Evolutionary conservation across 306 rosid species (phyloP).

Genomic region (Purshia tridentata): DNA sequence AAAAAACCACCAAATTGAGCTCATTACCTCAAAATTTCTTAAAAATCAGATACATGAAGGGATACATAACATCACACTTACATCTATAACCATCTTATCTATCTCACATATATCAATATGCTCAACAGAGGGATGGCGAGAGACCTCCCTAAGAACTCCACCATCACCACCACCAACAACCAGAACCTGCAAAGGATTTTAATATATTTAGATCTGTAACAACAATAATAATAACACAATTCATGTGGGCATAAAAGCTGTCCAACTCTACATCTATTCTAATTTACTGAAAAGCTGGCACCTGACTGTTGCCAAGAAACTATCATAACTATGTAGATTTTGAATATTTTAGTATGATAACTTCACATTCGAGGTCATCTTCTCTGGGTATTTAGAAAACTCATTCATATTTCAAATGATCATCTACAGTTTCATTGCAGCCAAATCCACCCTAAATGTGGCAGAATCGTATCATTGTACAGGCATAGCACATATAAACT

Average conservation of each 20-base stretch:
- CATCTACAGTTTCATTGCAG: neutral
- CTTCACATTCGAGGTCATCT: no score
- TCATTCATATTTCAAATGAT: neutral
- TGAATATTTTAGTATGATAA: neutral
- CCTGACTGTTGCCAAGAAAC: neutral
- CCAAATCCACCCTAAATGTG: neutral
- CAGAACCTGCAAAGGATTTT: slow-evolving; percentile 58
- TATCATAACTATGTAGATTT: neutral
- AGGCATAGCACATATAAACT: neutral
- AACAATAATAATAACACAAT: neutral
- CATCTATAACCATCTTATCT: slow-evolving; percentile 96
- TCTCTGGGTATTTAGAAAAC: neutral
- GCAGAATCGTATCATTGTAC: neutral
- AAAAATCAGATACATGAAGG: slow-evolving; percentile 9
- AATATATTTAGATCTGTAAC: neutral
- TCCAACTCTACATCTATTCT: neutral
- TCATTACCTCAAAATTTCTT: slow-evolving; percentile 11
- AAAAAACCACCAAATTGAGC: slow-evolving; percentile 26
- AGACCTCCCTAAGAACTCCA: slow-evolving; percentile 86
- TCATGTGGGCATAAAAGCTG: neutral
- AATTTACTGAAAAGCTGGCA: neutral
- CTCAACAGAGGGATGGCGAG: slow-evolving; percentile 84
- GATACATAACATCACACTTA: slow-evolving; percentile 38
- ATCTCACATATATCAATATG: slow-evolving; percentile 96
- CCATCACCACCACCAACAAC: slow-evolving; percentile 99